Evolutionary conservation across 257 asterid species (phyloP), one percentile per base, ranked within the genome.

Genomic region (Nicotiana paniculata): DNA sequence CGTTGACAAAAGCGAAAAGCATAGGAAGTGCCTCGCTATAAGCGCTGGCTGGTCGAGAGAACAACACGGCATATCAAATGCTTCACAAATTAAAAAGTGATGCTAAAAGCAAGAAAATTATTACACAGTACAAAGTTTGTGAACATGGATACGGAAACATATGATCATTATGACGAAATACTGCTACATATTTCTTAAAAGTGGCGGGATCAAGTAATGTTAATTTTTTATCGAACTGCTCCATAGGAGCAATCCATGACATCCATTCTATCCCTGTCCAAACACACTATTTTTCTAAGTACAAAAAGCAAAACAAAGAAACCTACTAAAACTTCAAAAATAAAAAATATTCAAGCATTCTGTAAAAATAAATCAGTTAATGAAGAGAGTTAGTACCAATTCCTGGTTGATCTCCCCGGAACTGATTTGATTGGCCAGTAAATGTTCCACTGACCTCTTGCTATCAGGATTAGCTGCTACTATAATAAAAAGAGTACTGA

Each of bases 391-490:
- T 12, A 63, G 72, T 89, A 93, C 96, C 97, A 85, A 85, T 65
- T 90, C 91, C 68, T 77, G 88, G 85, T 90, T 90, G 16, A 87
- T 84, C 85, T 86, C 81, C 82, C 90, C 85, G 13, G 90, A 86
- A 54, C 84, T 84, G 39, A 88, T 59, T 59, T 89, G 85, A 84
- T 86, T 81, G n/a, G 48, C 84, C 82, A 90, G 81, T 59, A 90
- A 85, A 78, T 88, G 79, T 13, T 90, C 91, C 59, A 83, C 81
- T 33, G 84, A 83, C 85, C 55, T 82, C 85, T 88, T 87, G 89
- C 91, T 85, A 46, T 80, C 90, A 66, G 82, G 86, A 64, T 88
- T 77, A 33, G 79, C 85, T 76, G 90, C 82, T 61, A 86, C 83
- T 61, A 87, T 58, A 70, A 77, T 16, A 57, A 89, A 87, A 82